Evolutionary conservation across 495 filamentous ascomycete genomes (phyloP).

Genomic region (Collariella sp.): DNA sequence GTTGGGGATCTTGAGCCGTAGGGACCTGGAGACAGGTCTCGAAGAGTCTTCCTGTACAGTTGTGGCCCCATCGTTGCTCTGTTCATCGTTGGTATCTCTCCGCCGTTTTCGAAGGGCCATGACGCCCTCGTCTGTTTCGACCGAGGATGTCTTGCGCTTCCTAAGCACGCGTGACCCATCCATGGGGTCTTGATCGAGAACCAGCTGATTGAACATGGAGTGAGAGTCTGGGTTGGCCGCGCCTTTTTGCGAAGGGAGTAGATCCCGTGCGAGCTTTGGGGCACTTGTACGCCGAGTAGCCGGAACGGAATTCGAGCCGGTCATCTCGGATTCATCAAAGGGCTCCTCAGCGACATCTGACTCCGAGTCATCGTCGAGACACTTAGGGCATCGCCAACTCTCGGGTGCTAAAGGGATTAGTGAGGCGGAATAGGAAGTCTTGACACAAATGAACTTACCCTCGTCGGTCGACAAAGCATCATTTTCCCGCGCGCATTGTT

Average conservation of each 20-base stretch:
- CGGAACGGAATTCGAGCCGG: slow-evolving; percentile 26
- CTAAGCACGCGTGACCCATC: slow-evolving; percentile 79
- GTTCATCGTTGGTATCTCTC: slow-evolving; percentile 32
- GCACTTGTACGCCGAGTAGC: slow-evolving; percentile 37
- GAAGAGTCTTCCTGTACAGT: slow-evolving; percentile 24
- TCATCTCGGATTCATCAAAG: slow-evolving; percentile 32
- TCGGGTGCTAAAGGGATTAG: slow-evolving; percentile 45
- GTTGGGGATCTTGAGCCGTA: slow-evolving; percentile 30
- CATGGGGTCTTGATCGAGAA: slow-evolving; percentile 71
- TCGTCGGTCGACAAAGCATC: slow-evolving; percentile 50
- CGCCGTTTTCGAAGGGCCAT: slow-evolving; percentile 39
- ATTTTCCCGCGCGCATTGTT: slow-evolving; percentile 81
- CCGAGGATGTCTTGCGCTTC: slow-evolving; percentile 68
- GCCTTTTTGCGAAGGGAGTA: slow-evolving; percentile 65
- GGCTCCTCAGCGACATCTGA: slow-evolving; percentile 26
- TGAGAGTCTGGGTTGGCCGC: slow-evolving; percentile 67
- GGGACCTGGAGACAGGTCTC: slow-evolving; percentile 33
- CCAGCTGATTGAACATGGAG: slow-evolving; percentile 74
- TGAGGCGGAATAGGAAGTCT: neutral
- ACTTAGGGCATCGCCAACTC: slow-evolving; percentile 74
- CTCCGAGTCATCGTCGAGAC: slow-evolving; percentile 57
- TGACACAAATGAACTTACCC: slow-evolving; percentile 17
- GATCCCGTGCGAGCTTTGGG: slow-evolving; percentile 57
- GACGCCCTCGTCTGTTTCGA: slow-evolving; percentile 36
- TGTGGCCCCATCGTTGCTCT: slow-evolving; percentile 25